phyloP scores from a whole-genome alignment of 78 protist genomes.

The Capsaspora owczarzaki region DNA sequence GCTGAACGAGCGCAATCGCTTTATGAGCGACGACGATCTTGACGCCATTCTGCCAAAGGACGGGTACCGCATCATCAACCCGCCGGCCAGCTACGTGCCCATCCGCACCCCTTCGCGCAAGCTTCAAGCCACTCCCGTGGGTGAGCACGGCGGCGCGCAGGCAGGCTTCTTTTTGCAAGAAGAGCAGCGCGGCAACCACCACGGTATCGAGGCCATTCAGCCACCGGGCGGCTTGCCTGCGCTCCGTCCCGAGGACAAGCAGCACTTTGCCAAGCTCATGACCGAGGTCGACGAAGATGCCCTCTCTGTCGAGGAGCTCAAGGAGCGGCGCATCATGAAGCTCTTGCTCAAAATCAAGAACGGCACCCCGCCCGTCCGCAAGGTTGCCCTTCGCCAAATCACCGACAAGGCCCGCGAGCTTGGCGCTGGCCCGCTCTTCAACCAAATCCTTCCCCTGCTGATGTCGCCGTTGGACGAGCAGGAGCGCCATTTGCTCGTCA shows the following conservation, averaged over 20 bases:
- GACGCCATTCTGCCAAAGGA: slow-evolving; percentile 84
- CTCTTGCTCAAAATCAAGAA: slow-evolving; percentile 84
- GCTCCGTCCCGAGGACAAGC: slow-evolving; percentile 90
- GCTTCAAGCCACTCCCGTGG: slow-evolving; percentile 69
- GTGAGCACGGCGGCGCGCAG: slow-evolving; percentile 25
- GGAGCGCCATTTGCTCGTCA: slow-evolving; percentile 96
- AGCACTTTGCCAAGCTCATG: slow-evolving; percentile 74
- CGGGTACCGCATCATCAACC: slow-evolving; percentile 81
- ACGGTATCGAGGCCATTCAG: not conserved
- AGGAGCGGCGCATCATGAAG: slow-evolving; percentile 86
- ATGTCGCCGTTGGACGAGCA: slow-evolving; percentile 93
- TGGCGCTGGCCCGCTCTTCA: slow-evolving; percentile 93
- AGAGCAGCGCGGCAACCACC: not conserved
- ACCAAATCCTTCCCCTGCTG: slow-evolving; percentile 84
- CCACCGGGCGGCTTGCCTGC: slow-evolving; percentile 56
- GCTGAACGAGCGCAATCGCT: slow-evolving; percentile 79
- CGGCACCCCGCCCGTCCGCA: slow-evolving; percentile 97
- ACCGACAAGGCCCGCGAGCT: slow-evolving; percentile 94
- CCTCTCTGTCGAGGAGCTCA: slow-evolving; percentile 64
- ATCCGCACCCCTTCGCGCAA: slow-evolving; percentile 77
- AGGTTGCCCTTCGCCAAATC: slow-evolving; percentile 83
- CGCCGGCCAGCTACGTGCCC: slow-evolving; percentile 84
- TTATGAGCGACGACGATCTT: slow-evolving; percentile 90
- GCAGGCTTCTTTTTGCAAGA: slow-evolving; percentile 46
- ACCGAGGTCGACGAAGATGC: slow-evolving; percentile 56